A percentile compares a stretch with the other conserved stretches of the same genome.
Conservation (phyloP, 345 rosid genomes). For the Murraya koenigii region DNA sequence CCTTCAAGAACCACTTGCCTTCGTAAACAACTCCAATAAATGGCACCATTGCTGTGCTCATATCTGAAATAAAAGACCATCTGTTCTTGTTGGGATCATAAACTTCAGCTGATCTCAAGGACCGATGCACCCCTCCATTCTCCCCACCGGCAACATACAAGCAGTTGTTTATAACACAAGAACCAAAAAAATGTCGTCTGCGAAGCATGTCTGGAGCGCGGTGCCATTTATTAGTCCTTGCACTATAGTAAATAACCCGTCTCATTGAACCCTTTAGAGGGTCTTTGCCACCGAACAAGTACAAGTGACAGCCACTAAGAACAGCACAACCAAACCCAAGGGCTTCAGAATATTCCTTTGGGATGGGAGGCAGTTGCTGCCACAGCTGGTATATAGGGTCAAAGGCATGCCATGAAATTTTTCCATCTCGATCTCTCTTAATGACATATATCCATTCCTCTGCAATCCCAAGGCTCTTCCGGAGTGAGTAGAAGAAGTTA, state of each 20-base stretch:
- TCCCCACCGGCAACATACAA: conserved; percentile 80
- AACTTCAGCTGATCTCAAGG: conserved; percentile 68
- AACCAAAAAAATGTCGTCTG: conserved; percentile 67
- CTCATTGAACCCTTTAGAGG: conserved; percentile 72
- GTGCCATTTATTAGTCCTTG: conserved; percentile 76
- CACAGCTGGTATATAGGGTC: conserved; percentile 73
- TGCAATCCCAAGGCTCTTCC: conserved; percentile 63
- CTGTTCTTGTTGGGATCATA: conserved; percentile 81
- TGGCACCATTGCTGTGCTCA: conserved; percentile 79
- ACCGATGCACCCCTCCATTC: conserved; percentile 63
- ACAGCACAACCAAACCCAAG: conserved; percentile 80
- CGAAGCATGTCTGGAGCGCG: conserved; percentile 84
- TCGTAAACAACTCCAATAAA: conserved; percentile 68
- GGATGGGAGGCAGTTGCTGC: conserved; percentile 76
- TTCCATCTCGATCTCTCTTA: conserved; percentile 70
- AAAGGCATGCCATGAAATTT: conserved; percentile 81
- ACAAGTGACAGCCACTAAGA: conserved; percentile 74
- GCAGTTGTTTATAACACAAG: conserved; percentile 78
- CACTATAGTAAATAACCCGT: conserved; percentile 67
- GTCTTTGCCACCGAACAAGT: conserved; percentile 79
- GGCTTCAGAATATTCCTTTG: conserved; percentile 71
- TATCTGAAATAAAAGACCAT: conserved; percentile 67
- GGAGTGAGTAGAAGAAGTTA: conserved; percentile 63
- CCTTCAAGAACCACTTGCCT: conserved; percentile 74
- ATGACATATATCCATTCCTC: conserved; percentile 78